phyloP scores from a whole-genome alignment of 2,329 filamentous ascomycete species.

The Fusarium agapanthi region DNA sequence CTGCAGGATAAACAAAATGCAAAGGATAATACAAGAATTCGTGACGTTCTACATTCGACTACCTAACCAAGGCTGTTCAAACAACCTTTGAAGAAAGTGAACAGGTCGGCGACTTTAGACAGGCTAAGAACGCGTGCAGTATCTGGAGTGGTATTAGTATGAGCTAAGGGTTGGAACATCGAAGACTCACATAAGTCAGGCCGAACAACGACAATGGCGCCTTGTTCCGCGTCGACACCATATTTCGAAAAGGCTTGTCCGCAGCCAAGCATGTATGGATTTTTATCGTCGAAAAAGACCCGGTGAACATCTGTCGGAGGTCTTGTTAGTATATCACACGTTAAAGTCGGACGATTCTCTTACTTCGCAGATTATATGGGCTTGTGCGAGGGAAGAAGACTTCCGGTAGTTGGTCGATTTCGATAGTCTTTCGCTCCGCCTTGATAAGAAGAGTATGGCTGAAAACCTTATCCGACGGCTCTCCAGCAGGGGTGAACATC shows the following conservation, averaged over 20 bases:
- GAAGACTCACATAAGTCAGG: conserved; percentile 31
- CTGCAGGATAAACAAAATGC: no score
- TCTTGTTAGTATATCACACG: neutral
- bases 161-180: accelerated
- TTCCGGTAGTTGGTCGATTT: conserved; percentile 9
- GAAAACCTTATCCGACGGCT: conserved; percentile 1
- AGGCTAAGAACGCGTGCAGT: conserved; percentile 3
- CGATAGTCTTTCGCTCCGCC: neutral
- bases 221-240: conserved; percentile 11
- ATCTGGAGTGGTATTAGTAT: neutral
- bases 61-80: neutral
- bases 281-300: conserved; percentile 26
- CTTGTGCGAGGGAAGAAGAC: conserved; percentile 25
- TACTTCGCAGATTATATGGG: neutral
- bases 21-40: no score
- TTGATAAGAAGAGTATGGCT: conserved; percentile 3
- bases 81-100: conserved; percentile 12
- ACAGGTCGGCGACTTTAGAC: neutral
- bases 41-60: neutral
- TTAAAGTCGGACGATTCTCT: accelerated
- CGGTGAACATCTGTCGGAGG: conserved; percentile 10
- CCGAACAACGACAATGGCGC: conserved; percentile 24
- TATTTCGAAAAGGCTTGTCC: conserved; percentile 17
- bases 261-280: conserved; percentile 16
- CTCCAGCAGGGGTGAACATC: neutral